Evolutionary conservation across 345 rosid species (phyloP).

Genomic region (Clarkia xantiana): DNA sequence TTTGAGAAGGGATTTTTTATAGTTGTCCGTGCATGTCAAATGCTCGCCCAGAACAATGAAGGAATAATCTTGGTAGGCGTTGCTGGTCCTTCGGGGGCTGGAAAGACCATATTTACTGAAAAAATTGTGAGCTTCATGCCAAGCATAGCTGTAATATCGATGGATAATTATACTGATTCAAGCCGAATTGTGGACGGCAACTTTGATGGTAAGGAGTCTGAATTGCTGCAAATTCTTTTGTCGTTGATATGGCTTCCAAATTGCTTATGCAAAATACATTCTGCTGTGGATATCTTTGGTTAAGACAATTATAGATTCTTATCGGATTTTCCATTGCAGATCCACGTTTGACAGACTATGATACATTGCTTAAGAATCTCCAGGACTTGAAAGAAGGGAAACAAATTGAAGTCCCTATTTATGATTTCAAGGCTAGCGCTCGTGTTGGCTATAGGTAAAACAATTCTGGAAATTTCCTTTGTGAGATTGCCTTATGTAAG

Average conservation of each 20-base stretch:
- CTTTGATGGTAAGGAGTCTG: constrained; percentile 47
- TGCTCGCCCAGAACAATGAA: constrained; percentile 76
- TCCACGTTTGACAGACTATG: constrained; percentile 95
- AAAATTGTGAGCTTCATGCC: constrained; percentile 81
- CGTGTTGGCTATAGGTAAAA: constrained; percentile 78
- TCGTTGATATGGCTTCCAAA: too few relatives aligned
- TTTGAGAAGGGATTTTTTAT: constrained; percentile 90
- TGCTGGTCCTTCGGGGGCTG: constrained; percentile 99
- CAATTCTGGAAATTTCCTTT: too few relatives aligned
- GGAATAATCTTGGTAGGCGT: constrained; percentile 77
- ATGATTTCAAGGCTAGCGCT: constrained; percentile 91
- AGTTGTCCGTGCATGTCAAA: constrained; percentile 80
- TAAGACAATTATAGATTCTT: constrained; percentile 3
- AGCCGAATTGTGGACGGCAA: constrained; percentile 90
- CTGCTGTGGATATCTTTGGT: not conserved
- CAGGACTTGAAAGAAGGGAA: constrained; percentile 71
- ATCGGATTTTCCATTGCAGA: constrained; percentile 30
- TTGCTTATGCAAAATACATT: too few relatives aligned
- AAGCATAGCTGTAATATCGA: constrained; percentile 75
- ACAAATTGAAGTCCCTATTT: constrained; percentile 69
- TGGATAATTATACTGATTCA: constrained; percentile 90
- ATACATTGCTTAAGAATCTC: constrained; percentile 67
- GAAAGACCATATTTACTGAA: constrained; percentile 87
- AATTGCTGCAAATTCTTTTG: too few relatives aligned
- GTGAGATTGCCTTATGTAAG: too few relatives aligned